Base-by-base conservation (phyloP, 1,284 basidiomycete species). In the Microbotryum scabiosae region DNA sequence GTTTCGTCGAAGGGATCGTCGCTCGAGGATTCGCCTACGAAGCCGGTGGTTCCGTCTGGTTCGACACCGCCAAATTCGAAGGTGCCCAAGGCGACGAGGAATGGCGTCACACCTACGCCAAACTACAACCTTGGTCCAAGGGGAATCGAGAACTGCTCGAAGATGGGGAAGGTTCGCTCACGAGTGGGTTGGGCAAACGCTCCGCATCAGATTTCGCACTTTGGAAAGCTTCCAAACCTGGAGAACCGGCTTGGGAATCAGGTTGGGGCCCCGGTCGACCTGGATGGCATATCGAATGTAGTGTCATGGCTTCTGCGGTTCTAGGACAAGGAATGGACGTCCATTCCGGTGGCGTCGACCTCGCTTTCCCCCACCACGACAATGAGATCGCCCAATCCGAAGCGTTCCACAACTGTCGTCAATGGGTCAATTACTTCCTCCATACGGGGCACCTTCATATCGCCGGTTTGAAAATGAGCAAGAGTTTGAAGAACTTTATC, bases 281-380 rank as follows among this genome's bases (percentile, higher is more conserved):
- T 1, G 96, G 96, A 12, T 99, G 96, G 96, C 96, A 99, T 75
- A 98, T 99, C 62, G 96, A 99, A 75, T 99, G 96, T 78, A 94
- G 90, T 12, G 96, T 97, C 51, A 99, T 99, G 96, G 94, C 93
- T 18, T 89, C 85, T 61, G 92, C 87, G 45, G 81, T 99, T 54
- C 81, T 98, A 51, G 96, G 96, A 9, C 82, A 87, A 60, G 86
- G 85, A 61, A 92, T 99, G 84, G 96, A 98, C 76, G 93, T 99
- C 67, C 96, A 99, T 75, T 96, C 91, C 7, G 96, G 96, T 52
- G 96, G 96, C 16, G 85, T 92, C 54, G 96, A 99, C 76, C 81
- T 99, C 62, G 89, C 91, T 54, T 99, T 99, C 79, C 96, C 96
- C 5, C 96, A 99, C 78, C 96, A 99, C 74, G 96, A 98, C 75